Evolutionary conservation across 148 eudicot genomes (phyloP).

Genomic region (Rhododendron williamsianum): DNA sequence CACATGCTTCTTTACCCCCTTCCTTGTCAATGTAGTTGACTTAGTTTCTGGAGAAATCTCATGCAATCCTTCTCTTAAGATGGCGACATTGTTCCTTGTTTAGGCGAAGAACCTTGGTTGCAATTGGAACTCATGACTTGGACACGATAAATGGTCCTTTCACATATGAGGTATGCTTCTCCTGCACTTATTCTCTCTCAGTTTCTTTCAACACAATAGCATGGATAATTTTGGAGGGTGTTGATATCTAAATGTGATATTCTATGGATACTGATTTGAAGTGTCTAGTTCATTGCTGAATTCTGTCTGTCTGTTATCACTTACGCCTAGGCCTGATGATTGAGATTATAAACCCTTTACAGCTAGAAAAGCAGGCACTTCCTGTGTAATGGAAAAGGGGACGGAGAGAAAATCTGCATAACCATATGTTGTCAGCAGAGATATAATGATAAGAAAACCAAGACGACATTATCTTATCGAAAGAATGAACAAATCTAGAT

Average conservation of each 20-base stretch:
- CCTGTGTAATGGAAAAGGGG: neutral
- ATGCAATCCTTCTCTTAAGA: neutral
- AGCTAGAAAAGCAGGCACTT: neutral
- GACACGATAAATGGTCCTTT: slow-evolving; percentile 93
- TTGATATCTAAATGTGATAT: neutral
- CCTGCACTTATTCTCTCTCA: neutral
- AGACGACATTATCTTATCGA: too few species aligned
- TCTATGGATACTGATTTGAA: neutral
- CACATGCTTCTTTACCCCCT: neutral
- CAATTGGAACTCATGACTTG: slow-evolving; percentile 97
- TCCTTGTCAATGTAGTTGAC: neutral
- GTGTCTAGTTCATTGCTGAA: neutral
- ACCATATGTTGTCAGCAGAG: neutral
- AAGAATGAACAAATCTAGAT: neutral
- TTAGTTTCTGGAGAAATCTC: neutral
- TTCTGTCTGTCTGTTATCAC: neutral
- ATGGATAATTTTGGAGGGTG: neutral
- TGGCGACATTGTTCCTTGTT: slow-evolving; percentile 14
- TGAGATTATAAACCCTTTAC: neutral
- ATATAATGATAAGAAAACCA: neutral
- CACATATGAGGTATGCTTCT: slow-evolving; percentile 73
- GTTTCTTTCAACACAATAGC: neutral
- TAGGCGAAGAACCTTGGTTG: slow-evolving; percentile 94
- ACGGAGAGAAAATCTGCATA: neutral
- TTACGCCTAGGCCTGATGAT: neutral